phyloP scores from a whole-genome alignment of 805 yeast genomes.

The Candida ponderosae region DNA sequence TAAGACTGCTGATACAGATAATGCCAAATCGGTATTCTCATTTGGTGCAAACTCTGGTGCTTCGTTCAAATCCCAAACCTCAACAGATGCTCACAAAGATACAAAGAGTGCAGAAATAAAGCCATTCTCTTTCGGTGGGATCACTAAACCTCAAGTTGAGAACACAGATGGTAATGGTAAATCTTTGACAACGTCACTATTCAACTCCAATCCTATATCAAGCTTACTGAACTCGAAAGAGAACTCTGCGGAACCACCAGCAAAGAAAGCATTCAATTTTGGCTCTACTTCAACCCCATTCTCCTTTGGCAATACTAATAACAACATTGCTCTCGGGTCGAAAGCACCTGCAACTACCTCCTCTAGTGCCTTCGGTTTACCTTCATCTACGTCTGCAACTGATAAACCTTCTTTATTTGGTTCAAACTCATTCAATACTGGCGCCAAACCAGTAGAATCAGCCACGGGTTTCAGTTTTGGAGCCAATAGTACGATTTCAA shows the following conservation, averaged over 20 bases:
- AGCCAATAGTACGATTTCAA: constrained; percentile 3
- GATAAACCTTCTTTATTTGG: constrained; percentile 6
- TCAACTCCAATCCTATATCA: no score
- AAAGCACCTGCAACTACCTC: no score
- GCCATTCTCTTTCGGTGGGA: no score
- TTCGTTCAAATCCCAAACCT: background rate
- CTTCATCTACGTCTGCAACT: no score
- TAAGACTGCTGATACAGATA: no score
- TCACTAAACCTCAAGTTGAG: no score
- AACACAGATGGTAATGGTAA: background rate
- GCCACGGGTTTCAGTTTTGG: constrained; percentile 4
- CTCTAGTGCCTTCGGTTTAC: no score
- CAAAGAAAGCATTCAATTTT: constrained; percentile 2
- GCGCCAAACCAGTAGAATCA: background rate
- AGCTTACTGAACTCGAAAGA: constrained; percentile 2
- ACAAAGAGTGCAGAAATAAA: no score
- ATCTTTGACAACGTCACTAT: background rate
- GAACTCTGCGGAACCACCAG: background rate
- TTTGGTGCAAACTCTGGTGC: constrained; percentile 1
- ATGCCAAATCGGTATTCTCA: constrained; percentile 3
- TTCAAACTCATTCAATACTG: constrained; percentile 1
- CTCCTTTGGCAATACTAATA: background rate
- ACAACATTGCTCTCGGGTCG: no score
- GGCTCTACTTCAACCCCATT: background rate
- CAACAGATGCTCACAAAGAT: background rate